phyloP scores from a whole-genome alignment of 768 basidiomycete genomes.

The Cystofilobasidium ferigula region DNA sequence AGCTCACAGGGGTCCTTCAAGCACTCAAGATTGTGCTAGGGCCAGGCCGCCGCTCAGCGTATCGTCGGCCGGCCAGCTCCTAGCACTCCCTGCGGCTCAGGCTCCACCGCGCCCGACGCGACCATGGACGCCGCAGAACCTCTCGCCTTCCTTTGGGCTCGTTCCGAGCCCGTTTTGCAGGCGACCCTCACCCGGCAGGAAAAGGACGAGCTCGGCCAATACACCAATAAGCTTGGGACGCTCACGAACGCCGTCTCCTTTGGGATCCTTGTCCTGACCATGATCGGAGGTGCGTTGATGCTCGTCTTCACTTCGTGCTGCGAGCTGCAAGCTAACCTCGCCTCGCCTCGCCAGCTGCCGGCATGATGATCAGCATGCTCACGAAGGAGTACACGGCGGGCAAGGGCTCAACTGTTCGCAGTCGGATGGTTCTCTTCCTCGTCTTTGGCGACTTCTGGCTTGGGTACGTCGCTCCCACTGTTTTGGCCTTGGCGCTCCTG shows the following conservation, averaged over 20 bases:
- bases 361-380: conserved; percentile 15
- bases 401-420: conserved; percentile 22
- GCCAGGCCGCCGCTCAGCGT: too few relatives aligned
- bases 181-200: too few relatives aligned
- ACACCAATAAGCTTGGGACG: conserved; percentile 13
- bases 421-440: conserved; percentile 23
- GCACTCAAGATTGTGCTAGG: too few relatives aligned
- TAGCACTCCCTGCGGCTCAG: too few relatives aligned
- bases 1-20: too few relatives aligned
- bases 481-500: not conserved
- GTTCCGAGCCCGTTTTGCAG: not conserved
- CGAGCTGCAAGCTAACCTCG: not conserved
- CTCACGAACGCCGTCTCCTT: conserved; percentile 20
- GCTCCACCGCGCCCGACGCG: too few relatives aligned
- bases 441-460: conserved; percentile 23
- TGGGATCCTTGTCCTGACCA: conserved; percentile 18
- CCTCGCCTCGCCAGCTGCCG: conserved; percentile 3
- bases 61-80: too few relatives aligned
- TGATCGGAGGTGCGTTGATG: conserved; percentile 13
- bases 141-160: not conserved
- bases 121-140: not conserved
- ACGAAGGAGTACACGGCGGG: conserved; percentile 19
- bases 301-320: not conserved
- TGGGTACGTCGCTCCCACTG: conserved; percentile 5
- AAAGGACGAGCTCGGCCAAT: not conserved